Conservation (phyloP, 495 filamentous ascomycete genomes). For the Hypoxylon lenormandii region DNA sequence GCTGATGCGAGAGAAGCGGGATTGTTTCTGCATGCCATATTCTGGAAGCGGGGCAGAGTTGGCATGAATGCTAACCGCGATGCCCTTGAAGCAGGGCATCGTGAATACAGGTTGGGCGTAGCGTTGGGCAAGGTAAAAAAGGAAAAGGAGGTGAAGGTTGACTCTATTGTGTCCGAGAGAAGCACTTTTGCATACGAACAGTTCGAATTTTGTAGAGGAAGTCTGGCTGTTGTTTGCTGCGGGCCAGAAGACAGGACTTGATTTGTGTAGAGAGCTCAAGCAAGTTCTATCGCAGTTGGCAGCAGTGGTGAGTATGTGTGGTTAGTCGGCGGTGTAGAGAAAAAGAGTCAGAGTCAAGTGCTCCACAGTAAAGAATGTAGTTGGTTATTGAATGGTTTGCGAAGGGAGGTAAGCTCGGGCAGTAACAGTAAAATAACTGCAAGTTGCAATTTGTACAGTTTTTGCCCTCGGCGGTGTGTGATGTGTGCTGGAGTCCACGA, state of each 20-base stretch:
- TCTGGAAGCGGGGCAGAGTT: conserved; percentile 88
- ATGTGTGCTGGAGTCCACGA: conserved; percentile 15
- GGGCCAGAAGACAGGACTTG: conserved; percentile 12
- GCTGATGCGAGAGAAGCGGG: conserved; percentile 88
- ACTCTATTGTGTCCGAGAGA: conserved; percentile 18
- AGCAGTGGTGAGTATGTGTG: conserved; percentile 12
- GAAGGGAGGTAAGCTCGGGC: conserved; percentile 15
- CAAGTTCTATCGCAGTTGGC: conserved; percentile 5
- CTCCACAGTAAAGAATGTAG: conserved; percentile 20
- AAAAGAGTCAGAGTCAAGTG: neutral
- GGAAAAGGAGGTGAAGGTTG: conserved; percentile 3
- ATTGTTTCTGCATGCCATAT: conserved; percentile 93
- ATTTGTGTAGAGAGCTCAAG: conserved; percentile 11
- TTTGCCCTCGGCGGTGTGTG: conserved; percentile 28
- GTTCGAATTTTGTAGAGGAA: conserved; percentile 13
- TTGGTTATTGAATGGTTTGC: conserved; percentile 17
- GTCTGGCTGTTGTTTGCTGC: conserved; percentile 14
- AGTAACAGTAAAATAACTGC: conserved; percentile 22
- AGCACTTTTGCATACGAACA: conserved; percentile 14
- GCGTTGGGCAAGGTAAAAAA: conserved; percentile 3
- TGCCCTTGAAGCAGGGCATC: conserved; percentile 98
- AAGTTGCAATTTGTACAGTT: conserved; percentile 34
- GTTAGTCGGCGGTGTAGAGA: too few species aligned
- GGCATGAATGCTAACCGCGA: conserved; percentile 95
- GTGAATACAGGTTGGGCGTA: conserved; percentile 34